Base-by-base conservation (phyloP, 2,329 filamentous ascomycete genomes). In the Madurella mycetomatis region DNA sequence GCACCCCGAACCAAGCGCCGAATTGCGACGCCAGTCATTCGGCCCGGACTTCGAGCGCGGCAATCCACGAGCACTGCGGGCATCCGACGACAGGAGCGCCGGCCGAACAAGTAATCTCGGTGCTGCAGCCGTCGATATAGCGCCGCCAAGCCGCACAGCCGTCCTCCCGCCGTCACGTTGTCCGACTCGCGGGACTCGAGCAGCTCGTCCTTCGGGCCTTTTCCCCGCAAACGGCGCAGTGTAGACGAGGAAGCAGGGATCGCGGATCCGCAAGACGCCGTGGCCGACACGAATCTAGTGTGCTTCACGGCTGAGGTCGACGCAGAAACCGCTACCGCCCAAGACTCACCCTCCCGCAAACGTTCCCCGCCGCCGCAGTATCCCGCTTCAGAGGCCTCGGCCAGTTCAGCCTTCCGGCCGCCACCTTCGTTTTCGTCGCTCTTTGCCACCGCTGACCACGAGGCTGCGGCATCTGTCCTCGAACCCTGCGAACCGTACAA, bases 341-440 rank as follows among this genome's bases (percentile, higher is more conserved):
- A 44, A 31, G 47, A 47, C n/a, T 47, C 56, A 12, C 48, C 46
- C 37, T 57, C 58, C 31, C 57, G 62, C 54, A 56, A 58, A 41
- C 61, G 55, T 58, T 79, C 77, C 54, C 81, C 81, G 49, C 83
- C 82, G 60, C 82, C 83, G 49, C 77, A 77, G 66, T 85, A 85
- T 69, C 80, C 80, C 56, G 70, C 71, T 57, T 79, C 78, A 53
- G 80, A 83, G 68, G 72, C 78, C 37, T 80, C 77, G 50, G 73
- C 74, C 54, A 77, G 76, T 39, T 70, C 73, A 51, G 64, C 65
- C 45, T 71, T 70, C 60, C 70, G 69, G 52, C 69, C 70, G 47
- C 81, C 80, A 53, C 82, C 81, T 57, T 77, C 82, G 32, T 85
- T 85, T 65, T 84, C 79, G 54, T 83, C 81, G 56, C 77, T 84